phyloP scores from a whole-genome alignment of 805 yeast species.

The Starmerella bombi region DNA sequence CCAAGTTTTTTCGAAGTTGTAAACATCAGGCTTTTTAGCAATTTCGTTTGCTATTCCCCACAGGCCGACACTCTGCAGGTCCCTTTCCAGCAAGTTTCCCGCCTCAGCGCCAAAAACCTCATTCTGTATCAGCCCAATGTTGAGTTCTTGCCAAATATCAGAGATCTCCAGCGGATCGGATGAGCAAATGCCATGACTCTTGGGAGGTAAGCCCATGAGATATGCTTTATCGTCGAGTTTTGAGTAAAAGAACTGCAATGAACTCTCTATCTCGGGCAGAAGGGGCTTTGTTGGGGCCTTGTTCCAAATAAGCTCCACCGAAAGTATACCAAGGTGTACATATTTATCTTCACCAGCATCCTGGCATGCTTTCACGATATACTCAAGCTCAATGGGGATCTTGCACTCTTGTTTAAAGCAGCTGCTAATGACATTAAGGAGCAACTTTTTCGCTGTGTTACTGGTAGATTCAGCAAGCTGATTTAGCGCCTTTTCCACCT shows the following conservation, averaged over 20 bases:
- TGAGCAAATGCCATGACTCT: background rate
- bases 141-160: constrained; percentile 9
- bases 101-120: constrained; percentile 2
- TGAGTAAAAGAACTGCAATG: background rate
- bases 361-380: background rate
- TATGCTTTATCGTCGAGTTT: background rate
- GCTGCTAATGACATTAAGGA: background rate
- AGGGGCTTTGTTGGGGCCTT: background rate
- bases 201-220: background rate
- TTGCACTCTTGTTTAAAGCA: constrained; percentile 1
- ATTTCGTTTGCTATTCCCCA: constrained; percentile 11
- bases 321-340: constrained; percentile 4
- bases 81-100: background rate
- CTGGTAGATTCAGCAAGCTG: background rate
- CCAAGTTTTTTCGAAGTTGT: constrained; percentile 38
- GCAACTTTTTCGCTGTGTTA: background rate
- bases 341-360: background rate
- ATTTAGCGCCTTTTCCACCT: background rate
- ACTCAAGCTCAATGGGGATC: background rate
- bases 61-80: constrained; percentile 9
- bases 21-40: background rate
- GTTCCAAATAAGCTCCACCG: constrained; percentile 4
- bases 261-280: background rate
- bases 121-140: constrained; percentile 4
- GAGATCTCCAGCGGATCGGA: background rate